These are phyloP conservation scores for Aspergillus piperis DNA, from an alignment of 2,329 filamentous ascomycete species.

Conservation along the genomic window DNA sequence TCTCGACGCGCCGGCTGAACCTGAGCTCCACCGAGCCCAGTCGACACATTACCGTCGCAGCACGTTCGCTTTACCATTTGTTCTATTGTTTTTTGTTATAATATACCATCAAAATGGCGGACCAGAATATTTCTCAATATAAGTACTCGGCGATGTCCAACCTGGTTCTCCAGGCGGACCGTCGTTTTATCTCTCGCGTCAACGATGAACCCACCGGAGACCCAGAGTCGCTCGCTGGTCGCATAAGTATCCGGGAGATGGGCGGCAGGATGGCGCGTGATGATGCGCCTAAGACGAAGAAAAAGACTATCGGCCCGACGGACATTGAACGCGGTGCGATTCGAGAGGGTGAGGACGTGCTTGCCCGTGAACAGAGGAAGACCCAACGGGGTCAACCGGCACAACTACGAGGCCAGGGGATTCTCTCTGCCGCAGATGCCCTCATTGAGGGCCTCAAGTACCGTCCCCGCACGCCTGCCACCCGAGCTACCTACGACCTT, in stretches of 20 bases:
- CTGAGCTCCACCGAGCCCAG: conserved; percentile 36
- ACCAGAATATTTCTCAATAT: conserved; percentile 82
- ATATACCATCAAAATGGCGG: conserved; percentile 62
- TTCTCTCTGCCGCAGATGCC: conserved; percentile 80
- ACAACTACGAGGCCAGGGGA: conserved; percentile 71
- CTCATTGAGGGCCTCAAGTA: conserved; percentile 90
- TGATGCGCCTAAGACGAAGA: conserved; percentile 77
- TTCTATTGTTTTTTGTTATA: conserved; percentile 21
- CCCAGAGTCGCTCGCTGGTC: conserved; percentile 92
- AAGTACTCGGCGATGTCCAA: conserved; percentile 99
- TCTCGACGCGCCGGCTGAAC: conserved; percentile 37
- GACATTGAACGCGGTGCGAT: conserved; percentile 74
- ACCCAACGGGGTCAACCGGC: conserved; percentile 73
- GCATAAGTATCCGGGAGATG: conserved; percentile 94
- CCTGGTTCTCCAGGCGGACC: conserved; percentile 99
- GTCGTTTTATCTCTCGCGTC: conserved; percentile 87
- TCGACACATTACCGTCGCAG: conserved; percentile 30
- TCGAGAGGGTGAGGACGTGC: conserved; percentile 78
- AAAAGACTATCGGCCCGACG: conserved; percentile 63
- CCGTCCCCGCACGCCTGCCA: conserved; percentile 85
- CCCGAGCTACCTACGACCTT: conserved; percentile 88
- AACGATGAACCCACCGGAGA: conserved; percentile 96
- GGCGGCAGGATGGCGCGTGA: conserved; percentile 80
- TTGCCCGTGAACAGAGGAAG: conserved; percentile 83
- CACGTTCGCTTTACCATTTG: conserved; percentile 26